phyloP scores from a whole-genome alignment of 805 yeast species.

The Deakozyma indianensis region DNA sequence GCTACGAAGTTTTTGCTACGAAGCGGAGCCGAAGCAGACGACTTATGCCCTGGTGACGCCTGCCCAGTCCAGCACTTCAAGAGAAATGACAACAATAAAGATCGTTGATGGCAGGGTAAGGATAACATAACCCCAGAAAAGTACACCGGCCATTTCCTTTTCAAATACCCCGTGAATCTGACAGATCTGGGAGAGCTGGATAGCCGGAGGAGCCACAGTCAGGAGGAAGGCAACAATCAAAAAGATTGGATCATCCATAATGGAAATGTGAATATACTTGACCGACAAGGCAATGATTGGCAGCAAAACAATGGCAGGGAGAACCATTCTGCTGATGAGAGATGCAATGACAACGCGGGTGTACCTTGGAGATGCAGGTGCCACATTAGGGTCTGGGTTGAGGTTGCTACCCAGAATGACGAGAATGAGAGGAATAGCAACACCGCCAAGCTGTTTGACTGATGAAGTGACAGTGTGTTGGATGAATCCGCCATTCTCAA shows the following conservation, averaged over 20 bases:
- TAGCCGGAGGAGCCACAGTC: constrained; percentile 54
- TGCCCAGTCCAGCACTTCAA: constrained; percentile 43
- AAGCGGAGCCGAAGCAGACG: too few species aligned
- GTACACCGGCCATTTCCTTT: constrained; percentile 48
- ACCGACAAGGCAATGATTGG: constrained; percentile 41
- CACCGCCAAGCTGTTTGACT: constrained; percentile 37
- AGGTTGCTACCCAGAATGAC: constrained; percentile 49
- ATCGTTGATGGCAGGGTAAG: constrained; percentile 47
- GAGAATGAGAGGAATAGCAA: constrained; percentile 47
- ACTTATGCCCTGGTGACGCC: constrained; percentile 9
- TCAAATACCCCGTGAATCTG: constrained; percentile 47
- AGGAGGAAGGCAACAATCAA: constrained; percentile 43
- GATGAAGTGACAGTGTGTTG: constrained; percentile 39
- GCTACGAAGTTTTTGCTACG: too few species aligned
- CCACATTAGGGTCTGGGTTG: constrained; percentile 35
- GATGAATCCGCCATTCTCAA: constrained; percentile 31
- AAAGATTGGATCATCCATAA: constrained; percentile 43
- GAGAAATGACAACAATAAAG: constrained; percentile 36
- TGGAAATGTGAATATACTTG: constrained; percentile 33
- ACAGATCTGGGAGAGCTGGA: constrained; percentile 51
- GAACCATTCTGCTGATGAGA: constrained; percentile 41
- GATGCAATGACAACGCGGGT: constrained; percentile 35
- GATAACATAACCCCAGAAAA: constrained; percentile 54
- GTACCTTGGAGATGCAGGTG: constrained; percentile 23
- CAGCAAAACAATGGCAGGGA: constrained; percentile 40